Evolutionary conservation across 805 yeast species (phyloP).

Genomic region (Kregervanrija pseudodelftensis): DNA sequence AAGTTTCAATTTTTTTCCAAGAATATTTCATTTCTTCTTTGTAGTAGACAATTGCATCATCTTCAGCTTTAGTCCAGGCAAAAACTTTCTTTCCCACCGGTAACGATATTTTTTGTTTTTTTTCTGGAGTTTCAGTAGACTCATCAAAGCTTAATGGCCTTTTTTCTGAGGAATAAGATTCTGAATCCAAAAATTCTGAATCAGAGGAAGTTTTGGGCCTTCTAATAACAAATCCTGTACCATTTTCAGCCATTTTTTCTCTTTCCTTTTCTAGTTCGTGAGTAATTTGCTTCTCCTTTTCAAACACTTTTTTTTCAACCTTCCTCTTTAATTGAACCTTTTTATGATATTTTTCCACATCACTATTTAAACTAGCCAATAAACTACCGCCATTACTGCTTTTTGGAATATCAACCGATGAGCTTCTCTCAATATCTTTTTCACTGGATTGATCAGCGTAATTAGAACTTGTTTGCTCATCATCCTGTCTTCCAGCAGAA

Average conservation of each 20-base stretch:
- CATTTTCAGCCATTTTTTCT: conserved; percentile 2
- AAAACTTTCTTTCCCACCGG: conserved; percentile 4
- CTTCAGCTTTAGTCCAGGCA: conserved; percentile 32
- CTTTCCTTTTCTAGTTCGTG: conserved; percentile 1
- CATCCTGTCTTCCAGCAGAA: too few relatives aligned
- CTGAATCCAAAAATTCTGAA: too few relatives aligned
- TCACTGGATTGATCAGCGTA: neutral
- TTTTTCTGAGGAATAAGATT: too few relatives aligned
- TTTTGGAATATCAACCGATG: conserved; percentile 1
- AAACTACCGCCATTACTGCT: conserved; percentile 8
- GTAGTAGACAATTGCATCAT: conserved; percentile 29
- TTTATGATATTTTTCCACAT: conserved; percentile 24
- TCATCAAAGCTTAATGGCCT: neutral
- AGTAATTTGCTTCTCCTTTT: conserved; percentile 2
- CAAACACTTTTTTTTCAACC: conserved; percentile 3
- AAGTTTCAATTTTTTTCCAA: conserved; percentile 32
- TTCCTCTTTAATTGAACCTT: conserved; percentile 20
- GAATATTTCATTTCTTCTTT: conserved; percentile 31
- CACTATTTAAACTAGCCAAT: conserved; percentile 20
- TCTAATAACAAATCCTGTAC: neutral
- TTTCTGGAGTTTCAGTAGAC: neutral
- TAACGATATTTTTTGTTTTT: neutral
- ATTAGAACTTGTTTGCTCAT: neutral
- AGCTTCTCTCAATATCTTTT: conserved; percentile 1
- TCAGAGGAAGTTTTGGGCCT: too few relatives aligned